These are phyloP conservation scores for Metrosideros polymorpha DNA, from an alignment of 441 rosid species.

Conservation along the genomic window DNA sequence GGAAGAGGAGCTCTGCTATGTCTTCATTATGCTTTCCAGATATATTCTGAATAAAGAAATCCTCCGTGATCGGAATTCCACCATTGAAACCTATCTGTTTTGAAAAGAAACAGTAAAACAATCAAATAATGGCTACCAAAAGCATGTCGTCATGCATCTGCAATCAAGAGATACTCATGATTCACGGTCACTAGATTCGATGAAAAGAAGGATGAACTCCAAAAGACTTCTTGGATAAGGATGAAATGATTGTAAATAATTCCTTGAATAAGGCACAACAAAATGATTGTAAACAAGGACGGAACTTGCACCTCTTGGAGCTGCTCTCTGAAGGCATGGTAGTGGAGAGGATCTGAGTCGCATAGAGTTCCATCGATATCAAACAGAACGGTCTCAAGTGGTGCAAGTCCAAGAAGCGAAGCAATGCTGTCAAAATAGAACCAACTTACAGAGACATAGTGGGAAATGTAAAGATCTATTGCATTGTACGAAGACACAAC, in stretches of 20 bases:
- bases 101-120: not conserved
- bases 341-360: conserved; percentile 4
- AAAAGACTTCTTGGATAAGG: too few relatives aligned
- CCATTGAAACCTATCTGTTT: conserved; percentile 74
- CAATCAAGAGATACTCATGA: not conserved
- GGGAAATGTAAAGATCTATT: not conserved
- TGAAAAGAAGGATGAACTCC: not conserved
- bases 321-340: conserved; percentile 1
- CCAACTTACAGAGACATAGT: not conserved
- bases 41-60: conserved; percentile 50
- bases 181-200: not conserved
- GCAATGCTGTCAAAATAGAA: not conserved
- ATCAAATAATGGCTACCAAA: not conserved
- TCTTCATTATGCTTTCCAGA: conserved; percentile 80
- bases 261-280: not conserved
- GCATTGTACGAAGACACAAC: not conserved
- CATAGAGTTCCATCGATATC: not conserved
- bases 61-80: conserved; percentile 75
- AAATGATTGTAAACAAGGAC: not conserved
- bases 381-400: not conserved
- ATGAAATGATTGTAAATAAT: too few relatives aligned
- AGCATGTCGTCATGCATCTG: not conserved
- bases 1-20: conserved; percentile 58
- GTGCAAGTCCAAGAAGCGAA: not conserved
- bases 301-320: not conserved